phyloP scores from a whole-genome alignment of 2,329 filamentous ascomycete genomes.

The Teratosphaeriaceae sp. region DNA sequence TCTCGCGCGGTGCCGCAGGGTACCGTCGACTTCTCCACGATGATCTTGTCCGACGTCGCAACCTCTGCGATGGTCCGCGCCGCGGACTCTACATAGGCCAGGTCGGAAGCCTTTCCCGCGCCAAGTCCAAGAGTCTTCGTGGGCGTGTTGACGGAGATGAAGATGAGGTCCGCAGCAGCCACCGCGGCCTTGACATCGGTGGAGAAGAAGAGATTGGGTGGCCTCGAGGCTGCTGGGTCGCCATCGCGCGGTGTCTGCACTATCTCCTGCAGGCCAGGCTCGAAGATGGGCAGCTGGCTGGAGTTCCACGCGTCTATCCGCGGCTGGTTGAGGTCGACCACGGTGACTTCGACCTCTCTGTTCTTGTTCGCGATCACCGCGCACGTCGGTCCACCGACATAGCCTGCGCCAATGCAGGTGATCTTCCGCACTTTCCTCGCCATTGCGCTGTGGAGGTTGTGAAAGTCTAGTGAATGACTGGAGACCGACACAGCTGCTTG shows the following conservation, averaged over 20 bases:
- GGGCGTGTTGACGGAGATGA: slow-evolving; percentile 73
- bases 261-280: slow-evolving; percentile 63
- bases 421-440: slow-evolving; percentile 40
- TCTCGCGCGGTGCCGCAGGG: slow-evolving; percentile 67
- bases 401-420: slow-evolving; percentile 69
- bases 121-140: slow-evolving; percentile 66
- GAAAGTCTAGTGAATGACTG: neutral
- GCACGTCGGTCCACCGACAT: slow-evolving; percentile 69
- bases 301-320: slow-evolving; percentile 71
- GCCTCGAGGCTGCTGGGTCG: slow-evolving; percentile 32
- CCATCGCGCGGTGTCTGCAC: slow-evolving; percentile 55
- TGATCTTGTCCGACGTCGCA: slow-evolving; percentile 60
- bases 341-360: slow-evolving; percentile 62
- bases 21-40: slow-evolving; percentile 78
- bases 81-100: slow-evolving; percentile 65
- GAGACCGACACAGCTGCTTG: too few relatives aligned
- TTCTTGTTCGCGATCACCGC: slow-evolving; percentile 69
- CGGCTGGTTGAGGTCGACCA: slow-evolving; percentile 62
- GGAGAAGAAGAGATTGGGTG: slow-evolving; percentile 67
- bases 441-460: neutral
- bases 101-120: slow-evolving; percentile 64
- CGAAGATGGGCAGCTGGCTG: slow-evolving; percentile 65
- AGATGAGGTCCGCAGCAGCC: slow-evolving; percentile 62
- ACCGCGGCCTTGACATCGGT: slow-evolving; percentile 58
- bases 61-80: slow-evolving; percentile 60